These are phyloP conservation scores for Zasmidium citrigriseum DNA, from an alignment of 2,329 filamentous ascomycete species.

Conservation along the genomic window DNA sequence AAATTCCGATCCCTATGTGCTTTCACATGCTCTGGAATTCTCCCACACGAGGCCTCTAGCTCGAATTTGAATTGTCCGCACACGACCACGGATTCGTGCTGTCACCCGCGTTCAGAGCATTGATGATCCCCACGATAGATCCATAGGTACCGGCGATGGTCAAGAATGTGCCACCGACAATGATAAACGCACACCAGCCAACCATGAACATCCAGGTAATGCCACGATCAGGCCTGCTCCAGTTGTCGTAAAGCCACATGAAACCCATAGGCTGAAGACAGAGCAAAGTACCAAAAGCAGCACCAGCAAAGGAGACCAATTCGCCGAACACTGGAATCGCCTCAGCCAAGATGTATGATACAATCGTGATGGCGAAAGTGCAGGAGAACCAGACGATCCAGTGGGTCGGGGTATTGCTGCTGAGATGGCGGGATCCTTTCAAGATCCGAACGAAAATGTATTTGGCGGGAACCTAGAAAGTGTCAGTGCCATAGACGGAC, in stretches of 20 bases:
- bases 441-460: slow-evolving; percentile 31
- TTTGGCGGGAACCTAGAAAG: slow-evolving; percentile 26
- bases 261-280: slow-evolving; percentile 37
- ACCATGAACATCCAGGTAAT: slow-evolving; percentile 11
- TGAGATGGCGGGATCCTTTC: slow-evolving; percentile 27
- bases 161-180: slow-evolving; percentile 42
- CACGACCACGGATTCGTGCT: slow-evolving; percentile 23
- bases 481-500: slow-evolving; percentile 18
- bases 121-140: slow-evolving; percentile 43
- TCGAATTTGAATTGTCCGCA: slow-evolving; percentile 21
- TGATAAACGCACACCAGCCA: slow-evolving; percentile 31
- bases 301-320: slow-evolving; percentile 28
- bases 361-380: slow-evolving; percentile 19
- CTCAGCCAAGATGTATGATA: slow-evolving; percentile 26
- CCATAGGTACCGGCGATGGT: slow-evolving; percentile 49
- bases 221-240: slow-evolving; percentile 20
- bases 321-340: slow-evolving; percentile 28
- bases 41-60: not conserved
- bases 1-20: too few species aligned
- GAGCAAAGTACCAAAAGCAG: slow-evolving; percentile 26
- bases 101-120: slow-evolving; percentile 18
- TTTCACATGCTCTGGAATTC: too few species aligned
- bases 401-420: slow-evolving; percentile 23
- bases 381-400: slow-evolving; percentile 25
- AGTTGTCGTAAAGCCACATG: slow-evolving; percentile 49